These are phyloP conservation scores for Melastoma candidum DNA, from an alignment of 441 rosid species.

Conservation along the genomic window DNA sequence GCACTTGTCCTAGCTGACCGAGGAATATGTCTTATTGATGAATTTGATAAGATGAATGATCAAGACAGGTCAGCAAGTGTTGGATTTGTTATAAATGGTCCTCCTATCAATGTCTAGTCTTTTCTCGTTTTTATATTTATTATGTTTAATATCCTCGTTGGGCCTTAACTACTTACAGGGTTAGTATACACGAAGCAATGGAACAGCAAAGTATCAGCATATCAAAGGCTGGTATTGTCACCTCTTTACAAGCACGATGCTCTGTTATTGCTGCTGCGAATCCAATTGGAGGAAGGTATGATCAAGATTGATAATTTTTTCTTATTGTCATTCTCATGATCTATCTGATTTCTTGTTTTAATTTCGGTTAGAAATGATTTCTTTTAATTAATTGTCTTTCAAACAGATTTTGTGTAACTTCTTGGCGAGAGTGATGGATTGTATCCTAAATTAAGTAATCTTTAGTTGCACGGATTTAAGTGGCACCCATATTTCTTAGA, in stretches of 20 bases:
- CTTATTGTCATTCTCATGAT: not conserved
- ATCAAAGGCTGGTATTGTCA: constrained; percentile 95
- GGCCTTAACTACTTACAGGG: constrained; percentile 33
- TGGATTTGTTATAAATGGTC: not conserved
- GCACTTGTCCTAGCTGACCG: constrained; percentile 97
- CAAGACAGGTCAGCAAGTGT: constrained; percentile 67
- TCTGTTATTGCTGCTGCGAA: constrained; percentile 98
- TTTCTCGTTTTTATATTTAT: not conserved
- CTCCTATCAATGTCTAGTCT: not conserved
- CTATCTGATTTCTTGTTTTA: no score
- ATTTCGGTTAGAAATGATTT: not conserved
- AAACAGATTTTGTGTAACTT: not conserved
- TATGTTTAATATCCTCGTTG: not conserved
- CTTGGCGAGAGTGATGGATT: no score
- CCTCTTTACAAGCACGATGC: constrained; percentile 99
- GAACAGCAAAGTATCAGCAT: constrained; percentile 99
- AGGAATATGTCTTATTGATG: constrained; percentile 96
- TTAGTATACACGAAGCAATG: constrained; percentile 99
- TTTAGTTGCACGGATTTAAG: no score
- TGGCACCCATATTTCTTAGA: not conserved
- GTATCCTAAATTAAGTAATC: no score
- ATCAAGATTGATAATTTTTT: not conserved
- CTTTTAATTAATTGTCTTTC: not conserved
- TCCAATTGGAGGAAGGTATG: constrained; percentile 92
- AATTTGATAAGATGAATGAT: constrained; percentile 99